These are phyloP conservation scores for Ogataea naganishii DNA, from an alignment of 805 yeast genomes.

Conservation along the genomic window DNA sequence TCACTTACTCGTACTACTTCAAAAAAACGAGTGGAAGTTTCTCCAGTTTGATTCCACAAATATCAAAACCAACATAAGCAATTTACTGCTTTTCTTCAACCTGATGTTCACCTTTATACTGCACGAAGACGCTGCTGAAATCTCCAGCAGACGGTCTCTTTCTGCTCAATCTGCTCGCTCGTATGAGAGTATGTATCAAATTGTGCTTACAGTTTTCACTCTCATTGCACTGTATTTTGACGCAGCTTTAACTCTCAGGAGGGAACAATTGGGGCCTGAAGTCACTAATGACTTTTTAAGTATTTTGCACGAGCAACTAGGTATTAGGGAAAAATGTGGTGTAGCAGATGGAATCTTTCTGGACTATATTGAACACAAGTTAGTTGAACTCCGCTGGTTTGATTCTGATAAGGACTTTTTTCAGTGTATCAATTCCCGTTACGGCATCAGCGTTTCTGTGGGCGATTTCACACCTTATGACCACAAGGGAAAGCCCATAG, in stretches of 20 bases:
- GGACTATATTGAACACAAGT: constrained; percentile 44
- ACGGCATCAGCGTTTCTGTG: constrained; percentile 53
- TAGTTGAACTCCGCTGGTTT: constrained; percentile 31
- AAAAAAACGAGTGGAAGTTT: constrained; percentile 26
- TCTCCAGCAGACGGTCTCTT: constrained; percentile 31
- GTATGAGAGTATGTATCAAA: constrained; percentile 36
- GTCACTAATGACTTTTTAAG: constrained; percentile 39
- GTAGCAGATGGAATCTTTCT: constrained; percentile 55
- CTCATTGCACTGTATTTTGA: constrained; percentile 31
- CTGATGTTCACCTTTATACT: constrained; percentile 39
- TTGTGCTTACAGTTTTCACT: constrained; percentile 29
- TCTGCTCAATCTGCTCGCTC: constrained; percentile 33
- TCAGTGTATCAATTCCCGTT: constrained; percentile 73
- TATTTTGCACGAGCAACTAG: constrained; percentile 66
- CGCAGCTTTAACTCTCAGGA: constrained; percentile 5
- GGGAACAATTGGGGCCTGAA: constrained; percentile 15
- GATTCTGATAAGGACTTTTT: constrained; percentile 61
- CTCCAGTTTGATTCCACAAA: background rate
- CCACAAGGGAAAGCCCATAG: constrained; percentile 42
- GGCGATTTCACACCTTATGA: constrained; percentile 58
- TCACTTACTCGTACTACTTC: constrained; percentile 23
- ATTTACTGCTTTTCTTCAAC: constrained; percentile 25
- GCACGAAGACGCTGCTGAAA: constrained; percentile 42
- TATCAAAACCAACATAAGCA: no score
- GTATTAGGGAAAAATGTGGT: constrained; percentile 62